These are phyloP conservation scores for Boletellus sp. DNA, from an alignment of 1,284 basidiomycete species.

Conservation along the genomic window DNA sequence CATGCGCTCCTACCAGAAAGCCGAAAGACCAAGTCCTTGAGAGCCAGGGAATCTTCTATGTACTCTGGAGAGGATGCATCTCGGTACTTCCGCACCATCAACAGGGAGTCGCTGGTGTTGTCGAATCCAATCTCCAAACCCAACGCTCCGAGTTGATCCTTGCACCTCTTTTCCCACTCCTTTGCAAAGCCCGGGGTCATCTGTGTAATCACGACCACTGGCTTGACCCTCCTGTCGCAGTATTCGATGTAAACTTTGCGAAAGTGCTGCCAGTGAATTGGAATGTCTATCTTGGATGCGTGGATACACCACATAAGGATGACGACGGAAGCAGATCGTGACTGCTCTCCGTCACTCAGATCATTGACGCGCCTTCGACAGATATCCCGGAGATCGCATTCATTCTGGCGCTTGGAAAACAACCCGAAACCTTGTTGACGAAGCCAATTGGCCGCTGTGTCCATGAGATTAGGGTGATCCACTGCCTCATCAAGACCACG, in stretches of 20 bases:
- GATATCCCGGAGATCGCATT: slow-evolving; percentile 19
- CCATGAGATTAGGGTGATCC: slow-evolving; percentile 24
- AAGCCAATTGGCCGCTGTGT: slow-evolving; percentile 20
- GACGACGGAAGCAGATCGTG: slow-evolving; percentile 6
- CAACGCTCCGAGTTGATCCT: slow-evolving; percentile 12
- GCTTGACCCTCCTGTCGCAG: slow-evolving; percentile 22
- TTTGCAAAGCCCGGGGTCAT: slow-evolving; percentile 20
- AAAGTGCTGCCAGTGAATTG: slow-evolving; percentile 26
- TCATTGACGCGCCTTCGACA: slow-evolving; percentile 18
- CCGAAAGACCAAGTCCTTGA: slow-evolving; percentile 16
- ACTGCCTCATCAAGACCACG: slow-evolving; percentile 29
- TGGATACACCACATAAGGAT: slow-evolving; percentile 29
- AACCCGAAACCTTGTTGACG: slow-evolving; percentile 24
- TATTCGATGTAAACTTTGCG: slow-evolving; percentile 27
- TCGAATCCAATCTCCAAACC: slow-evolving; percentile 4
- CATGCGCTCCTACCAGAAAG: slow-evolving; percentile 13
- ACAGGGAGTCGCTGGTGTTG: slow-evolving; percentile 4
- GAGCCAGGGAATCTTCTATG: slow-evolving; percentile 17
- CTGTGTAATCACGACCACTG: slow-evolving; percentile 27
- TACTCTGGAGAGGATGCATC: slow-evolving; percentile 20
- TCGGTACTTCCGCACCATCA: slow-evolving; percentile 15
- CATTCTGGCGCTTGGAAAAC: slow-evolving; percentile 16
- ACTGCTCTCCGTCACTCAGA: slow-evolving; percentile 10
- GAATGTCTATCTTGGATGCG: slow-evolving; percentile 30
- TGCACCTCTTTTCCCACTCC: slow-evolving; percentile 23